Percentiles rank a stretch among this genome's conserved stretches.
Conservation (phyloP, 1,284 basidiomycete genomes). For the Rhizopogon parksii region DNA sequence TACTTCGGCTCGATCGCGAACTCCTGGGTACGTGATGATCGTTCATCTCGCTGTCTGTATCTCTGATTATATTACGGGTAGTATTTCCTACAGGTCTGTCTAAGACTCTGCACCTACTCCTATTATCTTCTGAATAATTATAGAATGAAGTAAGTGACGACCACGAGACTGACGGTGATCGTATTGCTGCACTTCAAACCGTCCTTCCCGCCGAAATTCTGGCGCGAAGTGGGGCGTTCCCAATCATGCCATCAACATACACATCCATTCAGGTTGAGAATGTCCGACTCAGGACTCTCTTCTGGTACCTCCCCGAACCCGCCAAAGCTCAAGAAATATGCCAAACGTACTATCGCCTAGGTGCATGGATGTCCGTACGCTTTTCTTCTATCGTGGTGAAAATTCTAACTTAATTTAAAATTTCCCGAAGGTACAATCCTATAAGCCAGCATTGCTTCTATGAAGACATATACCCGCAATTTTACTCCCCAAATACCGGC, state of each 20-base stretch:
- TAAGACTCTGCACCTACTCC: neutral
- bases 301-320: slow-evolving; percentile 60
- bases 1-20: slow-evolving; percentile 71
- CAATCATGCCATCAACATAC: slow-evolving; percentile 46
- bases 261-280: slow-evolving; percentile 37
- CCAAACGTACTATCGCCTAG: slow-evolving; percentile 59
- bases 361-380: slow-evolving; percentile 64
- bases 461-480: slow-evolving; percentile 52
- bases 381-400: slow-evolving; percentile 1
- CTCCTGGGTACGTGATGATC: slow-evolving; percentile 53
- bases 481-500: slow-evolving; percentile 47
- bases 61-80: slow-evolving; percentile 20
- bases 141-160: slow-evolving; percentile 50
- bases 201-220: slow-evolving; percentile 58
- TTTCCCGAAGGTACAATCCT: slow-evolving; percentile 61
- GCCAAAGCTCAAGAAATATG: slow-evolving; percentile 55
- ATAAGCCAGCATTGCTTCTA: slow-evolving; percentile 61
- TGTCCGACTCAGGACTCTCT: slow-evolving; percentile 48
- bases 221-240: slow-evolving; percentile 55
- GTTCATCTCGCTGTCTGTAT: neutral
- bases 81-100: slow-evolving; percentile 64
- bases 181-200: slow-evolving; percentile 42
- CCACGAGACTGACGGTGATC: slow-evolving; percentile 43
- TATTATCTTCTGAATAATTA: slow-evolving; percentile 12
- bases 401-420: slow-evolving; percentile 11